Percentiles rank a stretch among this genome's conserved stretches.
Evolutionary conservation across 768 basidiomycete species (phyloP).

Genomic region (Galerina sulciceps): DNA sequence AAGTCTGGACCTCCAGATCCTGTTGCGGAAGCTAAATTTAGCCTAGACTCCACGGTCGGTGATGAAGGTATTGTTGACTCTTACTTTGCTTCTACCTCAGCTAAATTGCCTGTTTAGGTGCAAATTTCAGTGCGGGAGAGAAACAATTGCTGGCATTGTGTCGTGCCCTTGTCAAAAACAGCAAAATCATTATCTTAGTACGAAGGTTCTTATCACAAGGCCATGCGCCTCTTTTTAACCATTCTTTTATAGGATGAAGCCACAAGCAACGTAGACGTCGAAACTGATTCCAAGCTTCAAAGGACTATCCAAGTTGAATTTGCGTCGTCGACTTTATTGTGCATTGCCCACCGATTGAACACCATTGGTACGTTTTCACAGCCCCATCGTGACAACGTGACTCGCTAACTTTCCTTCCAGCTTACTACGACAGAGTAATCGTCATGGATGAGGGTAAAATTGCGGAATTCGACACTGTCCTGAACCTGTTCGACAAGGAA

Average conservation of each 20-base stretch:
- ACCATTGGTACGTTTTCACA: slow-evolving; percentile 48
- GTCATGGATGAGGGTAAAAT: slow-evolving; percentile 75
- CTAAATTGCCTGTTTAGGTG: slow-evolving; percentile 58
- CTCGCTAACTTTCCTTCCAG: slow-evolving; percentile 26
- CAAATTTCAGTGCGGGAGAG: slow-evolving; percentile 69
- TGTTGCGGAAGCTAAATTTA: slow-evolving; percentile 64
- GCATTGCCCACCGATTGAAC: slow-evolving; percentile 62
- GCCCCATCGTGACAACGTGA: neutral
- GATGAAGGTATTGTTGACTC: slow-evolving; percentile 47
- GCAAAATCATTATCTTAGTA: slow-evolving; percentile 59
- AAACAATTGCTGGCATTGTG: slow-evolving; percentile 67
- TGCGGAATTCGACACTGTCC: slow-evolving; percentile 77
- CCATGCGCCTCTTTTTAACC: neutral
- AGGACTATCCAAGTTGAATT: slow-evolving; percentile 69
- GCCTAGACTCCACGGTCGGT: slow-evolving; percentile 60
- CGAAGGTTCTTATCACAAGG: slow-evolving; percentile 11
- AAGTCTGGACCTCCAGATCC: slow-evolving; percentile 48
- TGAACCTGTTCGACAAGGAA: slow-evolving; percentile 63
- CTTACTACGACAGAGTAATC: slow-evolving; percentile 71
- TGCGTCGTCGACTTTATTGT: slow-evolving; percentile 53
- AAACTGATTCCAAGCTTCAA: slow-evolving; percentile 66
- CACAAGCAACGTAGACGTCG: slow-evolving; percentile 64
- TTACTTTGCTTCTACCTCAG: slow-evolving; percentile 37
- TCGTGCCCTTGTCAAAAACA: slow-evolving; percentile 63
- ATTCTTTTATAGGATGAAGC: slow-evolving; percentile 60